These are phyloP conservation scores for grape (Vitis vinifera) DNA, from an alignment of 164 flowering plant species.

Conservation along the genomic window ASM3070453v1 NC_081816.1:3911501-3912000, in stretches of 20 bases:
- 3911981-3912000: neutral
- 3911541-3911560: slow-evolving; percentile 97
- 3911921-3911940: too few species aligned
- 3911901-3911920: too few species aligned
- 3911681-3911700: neutral
- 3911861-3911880: neutral
- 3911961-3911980: neutral
- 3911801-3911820: too few species aligned
- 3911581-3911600: slow-evolving; percentile 61
- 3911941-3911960: too few species aligned
- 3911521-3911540: neutral
- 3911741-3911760: too few species aligned
- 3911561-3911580: slow-evolving; percentile 75
- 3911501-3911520: neutral
- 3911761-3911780: too few species aligned
- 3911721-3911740: neutral
- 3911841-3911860: neutral
- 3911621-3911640: neutral
- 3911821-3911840: neutral
- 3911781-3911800: too few species aligned
- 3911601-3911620: neutral
- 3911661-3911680: neutral
- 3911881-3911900: too few species aligned
- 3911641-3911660: neutral
- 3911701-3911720: neutral